phyloP scores from a whole-genome alignment of 1,139 yeast genomes.

The Scheffersomyces segobiensis region DNA sequence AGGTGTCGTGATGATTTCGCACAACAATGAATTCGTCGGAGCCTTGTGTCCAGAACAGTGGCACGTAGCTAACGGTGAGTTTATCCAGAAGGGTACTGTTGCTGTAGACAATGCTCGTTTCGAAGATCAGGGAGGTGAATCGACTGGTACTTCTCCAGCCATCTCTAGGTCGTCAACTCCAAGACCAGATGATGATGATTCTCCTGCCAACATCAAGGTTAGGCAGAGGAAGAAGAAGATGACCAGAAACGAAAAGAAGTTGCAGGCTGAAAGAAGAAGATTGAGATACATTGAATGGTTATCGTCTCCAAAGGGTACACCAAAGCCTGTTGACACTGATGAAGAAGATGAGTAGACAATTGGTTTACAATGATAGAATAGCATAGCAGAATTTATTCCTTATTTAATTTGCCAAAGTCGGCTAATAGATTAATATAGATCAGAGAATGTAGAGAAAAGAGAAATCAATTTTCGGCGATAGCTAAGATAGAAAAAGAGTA shows the following conservation, averaged over 20 bases:
- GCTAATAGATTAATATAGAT: not conserved
- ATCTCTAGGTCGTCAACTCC: slow-evolving; percentile 40
- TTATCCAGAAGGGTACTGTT: slow-evolving; percentile 79
- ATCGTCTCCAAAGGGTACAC: slow-evolving; percentile 95
- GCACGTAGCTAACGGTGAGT: slow-evolving; percentile 91
- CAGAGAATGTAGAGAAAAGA: not conserved
- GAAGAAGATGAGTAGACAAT: slow-evolving; percentile 65
- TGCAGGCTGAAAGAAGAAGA: slow-evolving; percentile 91
- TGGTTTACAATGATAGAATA: not conserved
- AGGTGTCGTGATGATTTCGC: slow-evolving; percentile 98
- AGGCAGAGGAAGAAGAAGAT: slow-evolving; percentile 91
- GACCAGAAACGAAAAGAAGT: slow-evolving; percentile 94
- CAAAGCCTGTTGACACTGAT: slow-evolving; percentile 89
- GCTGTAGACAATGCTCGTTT: slow-evolving; percentile 77
- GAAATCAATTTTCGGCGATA: not conserved
- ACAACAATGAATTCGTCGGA: slow-evolving; percentile 94
- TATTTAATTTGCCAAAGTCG: not conserved
- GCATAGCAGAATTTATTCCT: not conserved
- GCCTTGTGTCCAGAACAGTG: slow-evolving; percentile 98
- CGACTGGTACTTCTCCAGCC: slow-evolving; percentile 42
- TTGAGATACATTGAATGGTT: slow-evolving; percentile 93
- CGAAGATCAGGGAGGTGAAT: slow-evolving; percentile 64
- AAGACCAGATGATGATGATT: slow-evolving; percentile 71
- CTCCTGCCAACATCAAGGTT: slow-evolving; percentile 95
- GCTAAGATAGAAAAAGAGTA: too few relatives aligned